Base-by-base conservation (phyloP, 768 basidiomycete genomes). In the Kwoniella pini region DNA sequence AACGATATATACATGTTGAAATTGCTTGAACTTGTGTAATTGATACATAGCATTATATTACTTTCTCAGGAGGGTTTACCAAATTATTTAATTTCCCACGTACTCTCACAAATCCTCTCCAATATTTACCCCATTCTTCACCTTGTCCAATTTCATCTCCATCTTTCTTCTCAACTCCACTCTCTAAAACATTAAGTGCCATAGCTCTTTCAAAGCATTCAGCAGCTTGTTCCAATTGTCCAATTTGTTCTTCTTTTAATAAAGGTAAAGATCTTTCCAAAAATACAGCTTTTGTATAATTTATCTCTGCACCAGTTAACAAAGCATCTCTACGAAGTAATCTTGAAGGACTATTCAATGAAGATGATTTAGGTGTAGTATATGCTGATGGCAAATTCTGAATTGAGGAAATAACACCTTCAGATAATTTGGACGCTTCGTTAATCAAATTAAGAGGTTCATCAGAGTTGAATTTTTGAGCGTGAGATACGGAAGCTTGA, bases 121-220 rank as follows among this genome's bases (percentile, higher is more conserved):
- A 76, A 40, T 78, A 78, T 53, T 60, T 78, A 48, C 28, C 52
- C 64, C 69, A 72, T 9, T 73, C 71, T 26, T 67, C 67, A 12
- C 69, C 66, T 22, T 50, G 52, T 2, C 42, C 66, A 17, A 54
- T 54, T 33, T 67, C 69, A 13, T 70, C 62, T 21, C 58, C 56
- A 13, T 63, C 64, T 27, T 52, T 59, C 28, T 51, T 59, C 26
- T 62, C 61, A 10, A 62, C 54, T 3, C 73, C 75, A 30, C 54
- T 52, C 36, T 72, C 71, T 4, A 65, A 30, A 31, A 50, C 62
- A 44, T 56, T 57, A 26, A 75, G 65, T 10, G 55, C 51, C 66
- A 75, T 71, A 1, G 77, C 77, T 15, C 65, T 38, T 39, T 76
- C 71, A 33, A 74, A 75, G 40, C 68, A 70, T 43, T 78, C 72